These are phyloP conservation scores for Candida jianshihensis DNA, from an alignment of 805 yeast species.

Conservation along the genomic window DNA sequence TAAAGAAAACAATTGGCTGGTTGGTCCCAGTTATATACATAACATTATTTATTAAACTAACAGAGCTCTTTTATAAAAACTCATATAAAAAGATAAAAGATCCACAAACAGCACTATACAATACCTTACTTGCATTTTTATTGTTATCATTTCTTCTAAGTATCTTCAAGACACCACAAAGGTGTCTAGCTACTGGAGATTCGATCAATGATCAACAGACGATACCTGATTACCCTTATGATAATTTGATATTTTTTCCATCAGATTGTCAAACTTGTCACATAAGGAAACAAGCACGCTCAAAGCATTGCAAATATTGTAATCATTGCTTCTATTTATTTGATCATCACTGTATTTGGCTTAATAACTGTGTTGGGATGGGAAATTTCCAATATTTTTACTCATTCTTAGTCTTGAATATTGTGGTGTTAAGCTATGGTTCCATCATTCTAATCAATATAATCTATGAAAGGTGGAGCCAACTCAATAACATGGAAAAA, in stretches of 20 bases:
- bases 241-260: slow-evolving; percentile 16
- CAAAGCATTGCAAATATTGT: slow-evolving; percentile 72
- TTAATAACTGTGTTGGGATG: slow-evolving; percentile 70
- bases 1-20: slow-evolving; percentile 8
- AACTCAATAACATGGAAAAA: background rate
- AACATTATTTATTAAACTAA: slow-evolving; percentile 8
- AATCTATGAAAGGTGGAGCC: slow-evolving; percentile 3
- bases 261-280: slow-evolving; percentile 48
- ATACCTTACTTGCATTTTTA: slow-evolving; percentile 4
- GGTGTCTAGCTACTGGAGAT: no score
- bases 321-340: slow-evolving; percentile 52
- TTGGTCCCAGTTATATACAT: slow-evolving; percentile 15
- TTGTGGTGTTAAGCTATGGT: slow-evolving; percentile 38
- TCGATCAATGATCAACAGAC: no score
- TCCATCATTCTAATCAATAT: slow-evolving; percentile 16
- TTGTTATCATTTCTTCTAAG: slow-evolving; percentile 7
- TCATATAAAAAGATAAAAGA: slow-evolving; percentile 7
- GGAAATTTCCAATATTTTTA: slow-evolving; percentile 58
- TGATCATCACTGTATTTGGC: slow-evolving; percentile 73
- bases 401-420: slow-evolving; percentile 44
- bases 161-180: slow-evolving; percentile 13
- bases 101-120: slow-evolving; percentile 15
- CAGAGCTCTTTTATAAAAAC: slow-evolving; percentile 9
- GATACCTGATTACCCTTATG: slow-evolving; percentile 8
- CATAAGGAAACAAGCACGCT: slow-evolving; percentile 58